Evolutionary conservation across 441 rosid genomes (phyloP).

Genomic region (Populus trichocarpa): DNA sequence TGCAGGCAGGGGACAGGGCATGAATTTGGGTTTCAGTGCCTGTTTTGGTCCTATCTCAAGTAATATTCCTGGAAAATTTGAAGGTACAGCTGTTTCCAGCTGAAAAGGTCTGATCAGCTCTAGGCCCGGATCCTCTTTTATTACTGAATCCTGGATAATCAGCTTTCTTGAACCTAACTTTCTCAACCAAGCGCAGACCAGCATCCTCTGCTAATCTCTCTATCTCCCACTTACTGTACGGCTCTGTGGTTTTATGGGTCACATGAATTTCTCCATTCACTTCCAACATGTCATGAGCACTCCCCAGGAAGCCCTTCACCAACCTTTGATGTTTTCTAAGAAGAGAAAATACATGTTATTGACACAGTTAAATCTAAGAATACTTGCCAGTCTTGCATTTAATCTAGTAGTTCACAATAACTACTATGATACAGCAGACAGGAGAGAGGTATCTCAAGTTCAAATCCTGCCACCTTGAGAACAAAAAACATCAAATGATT

Average conservation of each 20-base stretch:
- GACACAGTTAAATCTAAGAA: background rate
- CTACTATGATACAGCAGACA: background rate
- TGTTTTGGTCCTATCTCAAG: too few relatives aligned
- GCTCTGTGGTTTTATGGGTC: conserved; percentile 24
- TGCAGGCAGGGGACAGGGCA: too few relatives aligned
- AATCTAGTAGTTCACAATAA: too few relatives aligned
- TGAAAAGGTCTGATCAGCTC: conserved; percentile 16
- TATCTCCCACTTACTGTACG: conserved; percentile 23
- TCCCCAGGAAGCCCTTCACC: conserved; percentile 15
- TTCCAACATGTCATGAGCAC: conserved; percentile 1
- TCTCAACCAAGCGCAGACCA: conserved; percentile 12
- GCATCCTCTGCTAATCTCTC: conserved; percentile 19
- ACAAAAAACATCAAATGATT: background rate
- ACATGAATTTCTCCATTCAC: conserved; percentile 17
- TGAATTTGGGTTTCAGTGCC: too few relatives aligned
- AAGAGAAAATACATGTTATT: background rate
- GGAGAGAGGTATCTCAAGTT: background rate
- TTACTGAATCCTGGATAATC: conserved; percentile 31
- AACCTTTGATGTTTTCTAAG: conserved; percentile 5
- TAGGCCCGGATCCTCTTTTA: conserved; percentile 24
- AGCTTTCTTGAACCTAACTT: conserved; percentile 1
- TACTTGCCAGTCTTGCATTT: too few relatives aligned
- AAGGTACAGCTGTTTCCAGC: conserved; percentile 26
- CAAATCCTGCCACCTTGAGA: background rate
- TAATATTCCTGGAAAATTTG: conserved; percentile 17